Evolutionary conservation across 768 basidiomycete species (phyloP).

Genomic region (Suillus subluteus): DNA sequence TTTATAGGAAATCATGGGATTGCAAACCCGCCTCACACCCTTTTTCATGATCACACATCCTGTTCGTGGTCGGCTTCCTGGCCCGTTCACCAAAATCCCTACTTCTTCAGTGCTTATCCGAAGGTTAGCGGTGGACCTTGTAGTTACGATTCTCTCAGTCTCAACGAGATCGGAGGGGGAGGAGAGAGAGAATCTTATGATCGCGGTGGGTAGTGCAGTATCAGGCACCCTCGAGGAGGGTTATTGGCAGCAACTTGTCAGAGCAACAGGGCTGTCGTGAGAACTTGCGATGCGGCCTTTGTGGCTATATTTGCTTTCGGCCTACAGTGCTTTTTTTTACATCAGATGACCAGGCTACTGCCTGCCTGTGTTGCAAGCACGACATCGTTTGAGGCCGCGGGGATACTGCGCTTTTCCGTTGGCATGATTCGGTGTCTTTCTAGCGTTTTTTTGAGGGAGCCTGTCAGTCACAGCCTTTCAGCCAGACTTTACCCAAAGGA

Average conservation of each 20-base stretch:
- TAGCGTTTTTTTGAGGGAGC: neutral
- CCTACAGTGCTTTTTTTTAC: too few relatives aligned
- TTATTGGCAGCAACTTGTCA: constrained; percentile 39
- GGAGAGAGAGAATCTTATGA: constrained; percentile 21
- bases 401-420: neutral
- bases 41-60: constrained; percentile 83
- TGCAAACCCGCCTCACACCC: constrained; percentile 69
- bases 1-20: constrained; percentile 47
- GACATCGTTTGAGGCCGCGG: neutral
- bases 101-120: constrained; percentile 42
- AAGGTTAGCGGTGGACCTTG: constrained; percentile 68
- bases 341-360: neutral
- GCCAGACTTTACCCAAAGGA: neutral
- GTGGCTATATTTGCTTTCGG: neutral
- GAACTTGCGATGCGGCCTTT: neutral
- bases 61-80: constrained; percentile 69
- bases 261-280: constrained; percentile 22
- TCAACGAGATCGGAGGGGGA: constrained; percentile 17
- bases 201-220: constrained; percentile 32
- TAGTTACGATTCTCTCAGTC: constrained; percentile 34
- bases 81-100: constrained; percentile 79
- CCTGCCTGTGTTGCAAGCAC: neutral
- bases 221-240: constrained; percentile 29
- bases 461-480: constrained; percentile 3
- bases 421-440: neutral